Conservation (phyloP, 2,329 filamentous ascomycete genomes). For the Penicillium hesseltinei region DNA sequence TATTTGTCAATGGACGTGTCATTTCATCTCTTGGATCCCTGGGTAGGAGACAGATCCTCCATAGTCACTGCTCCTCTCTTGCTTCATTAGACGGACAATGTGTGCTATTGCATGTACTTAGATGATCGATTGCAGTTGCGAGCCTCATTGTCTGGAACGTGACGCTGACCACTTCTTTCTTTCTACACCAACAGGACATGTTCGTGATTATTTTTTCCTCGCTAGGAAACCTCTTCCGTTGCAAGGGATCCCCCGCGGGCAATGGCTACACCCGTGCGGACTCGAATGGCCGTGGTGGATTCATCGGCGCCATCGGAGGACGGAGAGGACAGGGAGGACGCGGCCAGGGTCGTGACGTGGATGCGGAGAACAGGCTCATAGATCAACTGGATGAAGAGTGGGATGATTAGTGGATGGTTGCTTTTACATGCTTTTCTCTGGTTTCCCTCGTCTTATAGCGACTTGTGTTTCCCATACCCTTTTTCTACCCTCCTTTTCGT, state of each 20-base stretch:
- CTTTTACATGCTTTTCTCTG: not conserved
- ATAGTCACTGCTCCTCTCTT: slow-evolving; percentile 7
- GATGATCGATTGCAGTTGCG: slow-evolving; percentile 1
- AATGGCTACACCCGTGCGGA: slow-evolving; percentile 37
- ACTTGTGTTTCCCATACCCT: not conserved
- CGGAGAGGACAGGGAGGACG: slow-evolving; percentile 23
- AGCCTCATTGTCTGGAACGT: not conserved
- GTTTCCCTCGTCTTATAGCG: not conserved
- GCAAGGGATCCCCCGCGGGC: slow-evolving; percentile 31
- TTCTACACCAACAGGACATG: slow-evolving; percentile 42
- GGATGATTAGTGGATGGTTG: slow-evolving; percentile 61
- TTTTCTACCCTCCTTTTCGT: not conserved
- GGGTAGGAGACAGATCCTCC: slow-evolving; percentile 1
- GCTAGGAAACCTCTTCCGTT: slow-evolving; percentile 40
- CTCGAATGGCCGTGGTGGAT: slow-evolving; percentile 26
- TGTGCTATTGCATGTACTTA: not conserved
- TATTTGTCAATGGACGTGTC: not conserved
- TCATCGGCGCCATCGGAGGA: slow-evolving; percentile 39
- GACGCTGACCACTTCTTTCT: slow-evolving; percentile 18
- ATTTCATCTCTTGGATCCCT: not conserved
- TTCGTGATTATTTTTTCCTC: slow-evolving; percentile 48
- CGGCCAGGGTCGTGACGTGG: slow-evolving; percentile 45
- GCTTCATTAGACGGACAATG: not conserved
- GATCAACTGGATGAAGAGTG: slow-evolving; percentile 96
- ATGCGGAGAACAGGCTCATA: slow-evolving; percentile 91